Conservation (phyloP, 257 asterid genomes). For the Jasminum sambac region DNA sequence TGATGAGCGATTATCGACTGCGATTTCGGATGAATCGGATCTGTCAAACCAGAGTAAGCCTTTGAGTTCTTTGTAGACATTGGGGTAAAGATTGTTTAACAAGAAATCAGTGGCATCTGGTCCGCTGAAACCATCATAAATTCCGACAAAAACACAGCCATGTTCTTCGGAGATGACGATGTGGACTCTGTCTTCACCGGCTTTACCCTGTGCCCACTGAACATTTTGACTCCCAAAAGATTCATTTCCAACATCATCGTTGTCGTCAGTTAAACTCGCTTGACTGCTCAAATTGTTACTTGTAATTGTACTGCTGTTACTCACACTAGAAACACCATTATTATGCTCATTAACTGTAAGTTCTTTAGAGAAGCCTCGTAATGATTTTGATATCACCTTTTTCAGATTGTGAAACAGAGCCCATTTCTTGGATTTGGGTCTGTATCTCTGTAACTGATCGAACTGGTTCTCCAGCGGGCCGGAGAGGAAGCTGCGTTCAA, state of each 20-base stretch:
- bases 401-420: constrained; percentile 47
- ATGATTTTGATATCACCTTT: constrained; percentile 51
- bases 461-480: constrained; percentile 83
- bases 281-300: constrained; percentile 62
- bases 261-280: constrained; percentile 67
- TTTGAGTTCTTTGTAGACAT: constrained; percentile 74
- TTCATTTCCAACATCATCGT: constrained; percentile 58
- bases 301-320: constrained; percentile 46
- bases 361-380: constrained; percentile 56
- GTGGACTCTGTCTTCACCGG: constrained; percentile 94
- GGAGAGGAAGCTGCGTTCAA: constrained; percentile 80
- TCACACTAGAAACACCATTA: constrained; percentile 35
- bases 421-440: constrained; percentile 67
- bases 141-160: constrained; percentile 92
- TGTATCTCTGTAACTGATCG: constrained; percentile 73
- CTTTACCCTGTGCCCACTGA: constrained; percentile 99
- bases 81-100: constrained; percentile 62
- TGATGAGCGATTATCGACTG: constrained; percentile 18
- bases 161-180: constrained; percentile 83
- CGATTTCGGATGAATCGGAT: constrained; percentile 37
- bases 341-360: constrained; percentile 28
- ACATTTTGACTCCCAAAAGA: constrained; percentile 73
- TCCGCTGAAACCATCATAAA: constrained; percentile 87
- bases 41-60: constrained; percentile 79
- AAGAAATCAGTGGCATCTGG: constrained; percentile 96